Evolutionary conservation across 1,139 yeast species (phyloP), one percentile per base, ranked within the genome.

Genomic region (Kodamaea sp.): DNA sequence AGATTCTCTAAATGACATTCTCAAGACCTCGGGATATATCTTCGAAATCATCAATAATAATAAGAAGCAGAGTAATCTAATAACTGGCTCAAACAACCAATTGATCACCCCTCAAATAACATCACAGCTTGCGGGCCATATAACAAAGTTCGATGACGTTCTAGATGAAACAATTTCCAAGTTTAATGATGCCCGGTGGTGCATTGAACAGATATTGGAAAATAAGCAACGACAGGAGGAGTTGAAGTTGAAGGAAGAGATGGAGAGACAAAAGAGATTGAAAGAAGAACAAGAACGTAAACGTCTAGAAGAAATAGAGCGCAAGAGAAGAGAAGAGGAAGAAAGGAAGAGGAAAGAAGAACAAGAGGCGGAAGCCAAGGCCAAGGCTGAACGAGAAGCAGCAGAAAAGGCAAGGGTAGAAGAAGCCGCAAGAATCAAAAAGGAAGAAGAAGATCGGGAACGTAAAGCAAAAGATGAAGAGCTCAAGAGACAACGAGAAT

Each of bases 151-250:
- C 39, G 75, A 70, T 42, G 73, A 62, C 32, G 58, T 69, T 26
- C 54, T 70, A 11, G 76, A 70, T 45, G 76, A 70, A 11, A 67
- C 76, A 1, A 53, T 66, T 5, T 51, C 61, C 37, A 70, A 69
- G 43, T 64, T 70, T 44, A 69, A 70, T 43, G 76, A 70, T 38
- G 68, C 73, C 6, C 54, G 57, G 29, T 70, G 76, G 76, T 70
- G 75, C 40, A 55, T 70, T 7, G 74, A 63, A 37, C 69, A 66
- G 41, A 70, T 70, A 42, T 51, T 70, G 22, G 73, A 69, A 43
- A 67, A 59, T 44, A 64, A 63, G 45, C 73, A 67, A 43, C 60
- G 59, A 31, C 73, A 69, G 41, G 73, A 69, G 40, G 73, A 67
- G 43, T 41, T 64, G 51, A 65, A 63, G 45, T 37, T 63, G 22